Conservation (phyloP, 345 rosid species). For the Syzygium grande region DNA sequence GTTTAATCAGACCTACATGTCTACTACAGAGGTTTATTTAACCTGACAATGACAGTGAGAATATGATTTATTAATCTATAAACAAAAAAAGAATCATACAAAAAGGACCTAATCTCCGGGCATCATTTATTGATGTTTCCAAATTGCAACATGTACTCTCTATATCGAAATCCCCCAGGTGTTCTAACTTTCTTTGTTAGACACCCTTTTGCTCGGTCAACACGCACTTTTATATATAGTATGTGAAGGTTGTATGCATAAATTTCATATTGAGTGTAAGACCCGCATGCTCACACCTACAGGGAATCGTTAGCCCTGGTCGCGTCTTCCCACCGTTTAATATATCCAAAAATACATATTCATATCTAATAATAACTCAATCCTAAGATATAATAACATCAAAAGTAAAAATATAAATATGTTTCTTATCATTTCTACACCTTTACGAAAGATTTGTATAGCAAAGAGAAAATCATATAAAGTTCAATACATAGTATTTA, state of each 20-base stretch:
- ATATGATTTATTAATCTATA: background rate
- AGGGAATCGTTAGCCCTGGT: background rate
- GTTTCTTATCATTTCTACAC: background rate
- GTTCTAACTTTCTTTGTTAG: background rate
- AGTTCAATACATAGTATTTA: background rate
- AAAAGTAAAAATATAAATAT: background rate
- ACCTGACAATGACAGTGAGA: background rate
- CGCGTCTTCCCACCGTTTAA: background rate
- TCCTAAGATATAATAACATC: background rate
- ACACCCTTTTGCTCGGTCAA: background rate
- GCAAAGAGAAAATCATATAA: background rate
- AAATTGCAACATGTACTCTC: background rate
- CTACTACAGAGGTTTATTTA: background rate
- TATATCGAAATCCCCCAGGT: background rate
- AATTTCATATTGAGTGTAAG: background rate
- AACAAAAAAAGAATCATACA: background rate
- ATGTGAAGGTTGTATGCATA: background rate
- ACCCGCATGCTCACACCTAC: background rate
- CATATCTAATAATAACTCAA: no score
- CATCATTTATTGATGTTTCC: background rate
- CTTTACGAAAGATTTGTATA: background rate
- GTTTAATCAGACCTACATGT: background rate
- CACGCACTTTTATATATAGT: background rate
- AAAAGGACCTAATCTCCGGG: background rate
- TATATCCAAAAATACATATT: background rate